Evolutionary conservation across 2,329 filamentous ascomycete species (phyloP).

Genomic region (Trichoderma koningiopsis): DNA sequence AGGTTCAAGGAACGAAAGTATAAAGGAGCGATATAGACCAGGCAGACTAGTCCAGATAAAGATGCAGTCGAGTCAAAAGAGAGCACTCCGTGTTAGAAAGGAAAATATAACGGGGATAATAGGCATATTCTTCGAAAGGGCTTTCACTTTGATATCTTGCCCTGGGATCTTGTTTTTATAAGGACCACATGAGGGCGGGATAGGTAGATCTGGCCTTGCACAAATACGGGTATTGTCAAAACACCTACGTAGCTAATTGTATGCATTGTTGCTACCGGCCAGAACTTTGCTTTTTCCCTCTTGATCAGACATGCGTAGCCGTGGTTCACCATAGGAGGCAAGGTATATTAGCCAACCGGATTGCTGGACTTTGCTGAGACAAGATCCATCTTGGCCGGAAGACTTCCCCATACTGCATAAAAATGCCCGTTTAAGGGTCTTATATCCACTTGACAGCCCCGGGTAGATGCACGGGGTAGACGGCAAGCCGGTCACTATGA

Average conservation of each 20-base stretch:
- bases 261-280: slow-evolving; percentile 14
- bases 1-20: background rate
- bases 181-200: background rate
- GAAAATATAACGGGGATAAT: background rate
- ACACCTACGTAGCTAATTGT: background rate
- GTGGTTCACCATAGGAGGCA: slow-evolving; percentile 10
- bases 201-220: background rate
- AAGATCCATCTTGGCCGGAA: slow-evolving; percentile 14
- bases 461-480: slow-evolving; percentile 1
- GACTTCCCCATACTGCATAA: background rate
- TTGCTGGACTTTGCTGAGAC: background rate
- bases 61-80: background rate
- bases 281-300: slow-evolving; percentile 10
- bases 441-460: background rate
- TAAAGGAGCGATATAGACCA: background rate
- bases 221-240: too few relatives aligned
- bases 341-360: slow-evolving; percentile 15
- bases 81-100: background rate
- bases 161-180: background rate
- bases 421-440: background rate
- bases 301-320: slow-evolving; percentile 27
- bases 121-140: background rate
- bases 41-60: background rate
- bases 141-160: background rate
- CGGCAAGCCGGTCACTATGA: slow-evolving; percentile 1